Base-by-base conservation (phyloP, 345 rosid genomes). In the Salix dunnii region DNA sequence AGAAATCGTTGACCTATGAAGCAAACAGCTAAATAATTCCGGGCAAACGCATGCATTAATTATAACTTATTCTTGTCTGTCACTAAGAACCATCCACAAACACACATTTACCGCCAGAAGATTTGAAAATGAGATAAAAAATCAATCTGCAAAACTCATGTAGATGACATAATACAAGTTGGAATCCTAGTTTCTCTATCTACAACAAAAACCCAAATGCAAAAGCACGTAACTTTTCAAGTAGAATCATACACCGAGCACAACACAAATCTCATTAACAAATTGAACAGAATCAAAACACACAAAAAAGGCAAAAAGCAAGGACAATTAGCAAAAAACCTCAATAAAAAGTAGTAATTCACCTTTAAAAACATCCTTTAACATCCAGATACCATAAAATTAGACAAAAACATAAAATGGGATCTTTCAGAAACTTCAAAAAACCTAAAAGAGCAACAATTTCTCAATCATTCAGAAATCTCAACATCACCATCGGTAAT, bases 401-500 rank as follows among this genome's bases (percentile, higher is more conserved):
- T 53, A 53, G 60, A 58, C 28, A 58, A 58, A 58, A 58, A 58
- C 28, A 58, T 58, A 23, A 58, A 25, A 55, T 2, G 61, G 62
- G 28, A 58, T 58, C 63, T 8, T 23, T 58, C 63, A 25, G 28
- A 58, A 58, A n/a, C 13, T n/a, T 21, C 2, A 21, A 53, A 21
- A 20, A 58, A n/a, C 10, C 13, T 12, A 23, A 72, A 36, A 13
- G 55, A 58, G 27, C 6, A 36, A 17, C 38, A 38, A 21, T 18
- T 5, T 30, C 25, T 73, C 23, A 61, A 60, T 76, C 74, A 51
- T 55, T 55, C 68, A 42, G 79, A 74, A 60, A 76, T 42, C 74
- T 76, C 79, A 30, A 69, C 62, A 14, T 76, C 79, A 40, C 79
- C 79, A 69, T 76, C 79, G 61, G 68, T 42, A 60, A 76, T 76